Evolutionary conservation across 805 yeast species (phyloP).

Genomic region (Sugiyamaella smithiae): DNA sequence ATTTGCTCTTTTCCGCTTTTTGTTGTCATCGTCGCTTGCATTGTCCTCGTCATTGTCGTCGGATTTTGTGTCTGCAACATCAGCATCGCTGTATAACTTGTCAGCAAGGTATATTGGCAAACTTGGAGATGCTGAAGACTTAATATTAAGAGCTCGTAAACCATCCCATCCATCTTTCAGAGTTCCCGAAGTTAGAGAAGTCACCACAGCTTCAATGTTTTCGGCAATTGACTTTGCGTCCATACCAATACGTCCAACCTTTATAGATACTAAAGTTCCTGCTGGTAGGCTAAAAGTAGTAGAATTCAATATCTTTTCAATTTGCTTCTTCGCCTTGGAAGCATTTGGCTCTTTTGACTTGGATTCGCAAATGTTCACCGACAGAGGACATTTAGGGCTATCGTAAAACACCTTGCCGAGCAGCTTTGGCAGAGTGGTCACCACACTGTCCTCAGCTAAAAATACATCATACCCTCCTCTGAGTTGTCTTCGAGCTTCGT

Average conservation of each 20-base stretch:
- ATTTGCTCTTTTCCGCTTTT: slow-evolving; percentile 25
- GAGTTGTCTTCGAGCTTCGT: slow-evolving; percentile 79
- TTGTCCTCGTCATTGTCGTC: slow-evolving; percentile 32
- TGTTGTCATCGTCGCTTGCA: slow-evolving; percentile 28
- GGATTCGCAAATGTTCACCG: slow-evolving; percentile 33
- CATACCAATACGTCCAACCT: slow-evolving; percentile 55
- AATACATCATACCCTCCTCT: slow-evolving; percentile 67
- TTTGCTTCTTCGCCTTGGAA: slow-evolving; percentile 53
- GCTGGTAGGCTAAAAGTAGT: slow-evolving; percentile 67
- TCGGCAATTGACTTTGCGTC: slow-evolving; percentile 51
- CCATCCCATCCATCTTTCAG: slow-evolving; percentile 30
- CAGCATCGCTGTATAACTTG: slow-evolving; percentile 47
- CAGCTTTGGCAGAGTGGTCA: slow-evolving; percentile 75
- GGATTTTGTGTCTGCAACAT: slow-evolving; percentile 41
- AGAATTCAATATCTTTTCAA: slow-evolving; percentile 55
- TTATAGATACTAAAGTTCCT: slow-evolving; percentile 63
- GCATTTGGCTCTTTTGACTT: slow-evolving; percentile 43
- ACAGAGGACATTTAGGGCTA: slow-evolving; percentile 67
- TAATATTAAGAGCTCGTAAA: slow-evolving; percentile 51
- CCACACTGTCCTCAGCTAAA: slow-evolving; percentile 77
- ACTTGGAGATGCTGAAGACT: slow-evolving; percentile 71
- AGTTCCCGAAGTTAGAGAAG: slow-evolving; percentile 39
- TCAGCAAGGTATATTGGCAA: slow-evolving; percentile 78
- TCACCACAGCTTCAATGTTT: slow-evolving; percentile 56
- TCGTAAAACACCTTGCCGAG: slow-evolving; percentile 78